These are phyloP conservation scores for Ophiostoma perfectum DNA, from an alignment of 2,329 filamentous ascomycete genomes.

Conservation along the genomic window DNA sequence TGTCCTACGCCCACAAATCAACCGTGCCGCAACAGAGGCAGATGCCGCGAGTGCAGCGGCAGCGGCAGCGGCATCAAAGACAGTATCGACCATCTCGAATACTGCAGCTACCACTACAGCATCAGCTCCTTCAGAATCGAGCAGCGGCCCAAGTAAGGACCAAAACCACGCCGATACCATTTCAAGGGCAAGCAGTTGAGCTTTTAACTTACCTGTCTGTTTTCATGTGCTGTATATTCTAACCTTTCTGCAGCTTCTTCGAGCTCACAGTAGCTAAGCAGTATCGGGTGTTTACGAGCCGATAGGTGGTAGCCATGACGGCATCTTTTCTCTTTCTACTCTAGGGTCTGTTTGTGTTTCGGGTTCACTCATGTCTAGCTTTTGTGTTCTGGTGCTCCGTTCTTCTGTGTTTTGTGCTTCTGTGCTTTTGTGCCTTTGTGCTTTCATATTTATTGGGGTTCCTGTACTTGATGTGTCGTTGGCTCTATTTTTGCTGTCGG, in stretches of 20 bases:
- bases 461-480: not conserved
- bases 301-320: not conserved
- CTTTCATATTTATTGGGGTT: not conserved
- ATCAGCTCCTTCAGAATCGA: not conserved
- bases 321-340: not conserved
- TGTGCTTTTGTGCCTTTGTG: not conserved
- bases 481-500: slow-evolving; percentile 13
- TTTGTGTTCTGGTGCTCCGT: not conserved
- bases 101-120: not conserved
- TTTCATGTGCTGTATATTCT: not conserved
- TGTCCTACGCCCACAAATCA: slow-evolving; percentile 15
- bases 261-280: slow-evolving; percentile 23
- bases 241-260: slow-evolving; percentile 21
- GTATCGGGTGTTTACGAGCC: not conserved
- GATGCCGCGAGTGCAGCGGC: slow-evolving; percentile 17
- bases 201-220: not conserved
- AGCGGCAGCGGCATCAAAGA: slow-evolving; percentile 14
- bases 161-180: slow-evolving; percentile 52
- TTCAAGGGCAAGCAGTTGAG: slow-evolving; percentile 37
- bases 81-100: too few species aligned
- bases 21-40: slow-evolving; percentile 20
- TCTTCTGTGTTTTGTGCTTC: not conserved
- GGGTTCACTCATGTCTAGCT: slow-evolving; percentile 2
- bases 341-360: not conserved
- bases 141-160: slow-evolving; percentile 44